Evolutionary conservation across 1,284 basidiomycete genomes (phyloP), one percentile per base, ranked within the genome.

Genomic region (Ustilago shanxiensis): DNA sequence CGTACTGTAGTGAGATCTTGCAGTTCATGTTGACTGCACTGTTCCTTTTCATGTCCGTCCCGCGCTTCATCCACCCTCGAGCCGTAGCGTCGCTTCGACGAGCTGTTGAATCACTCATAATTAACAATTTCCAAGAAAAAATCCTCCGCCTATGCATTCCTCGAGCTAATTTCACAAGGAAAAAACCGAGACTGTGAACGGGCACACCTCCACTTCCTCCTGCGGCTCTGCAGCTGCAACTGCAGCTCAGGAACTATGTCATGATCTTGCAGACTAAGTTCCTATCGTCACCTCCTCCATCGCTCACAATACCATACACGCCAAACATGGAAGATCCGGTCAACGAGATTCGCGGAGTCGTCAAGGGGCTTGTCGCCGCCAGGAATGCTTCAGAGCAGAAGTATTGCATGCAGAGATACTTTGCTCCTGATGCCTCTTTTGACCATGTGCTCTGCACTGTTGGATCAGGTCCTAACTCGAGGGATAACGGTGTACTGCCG

Each of bases 391-490:
- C 77, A 14, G 70, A 78, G 52, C 84, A 86, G 51, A 79, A 79
- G 60, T 73, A 76, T 11, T 65, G 62, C 47, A 62, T 85, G 53
- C 75, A 82, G 53, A 63, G 51, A 20, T 83, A 83, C 66, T 84
- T 79, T 66, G 67, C 77, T 8, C 75, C 79, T 20, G 80, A 85
- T 57, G 83, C 83, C 1, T 75, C 76, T 24, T 85, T 86, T 54
- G 83, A 86, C 60, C 84, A 86, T 51, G 73, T 77, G 1, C 79
- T 86, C 60, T 83, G 80, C 54, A 66, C 79, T n/a, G 83, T 85
- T 8, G 20, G 63, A 8, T 75, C 77, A 20, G 63, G 68, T 11
- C 72, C 73, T 37, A 78, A 77, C 68, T 82, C 80, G 44, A 65
- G 84, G 35, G 84, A 86, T 60, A 77, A 61, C 3, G 81, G 79